Conservation (phyloP, 1,139 yeast species). For the Nakaseomyces sp. region DNA sequence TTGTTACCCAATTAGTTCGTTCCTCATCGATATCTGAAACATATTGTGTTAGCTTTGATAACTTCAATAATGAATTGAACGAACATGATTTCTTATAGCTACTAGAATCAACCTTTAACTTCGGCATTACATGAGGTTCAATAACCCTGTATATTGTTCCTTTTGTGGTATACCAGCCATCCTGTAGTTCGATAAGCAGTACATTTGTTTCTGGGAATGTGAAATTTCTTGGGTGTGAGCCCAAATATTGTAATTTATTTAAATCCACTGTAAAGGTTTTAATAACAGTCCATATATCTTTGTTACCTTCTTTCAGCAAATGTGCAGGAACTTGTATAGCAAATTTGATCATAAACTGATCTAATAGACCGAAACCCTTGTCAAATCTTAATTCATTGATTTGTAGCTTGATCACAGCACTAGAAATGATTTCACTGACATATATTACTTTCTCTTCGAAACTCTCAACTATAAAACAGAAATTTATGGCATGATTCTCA, state of each 20-base stretch:
- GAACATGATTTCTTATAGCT: conserved; percentile 15
- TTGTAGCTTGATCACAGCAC: conserved; percentile 13
- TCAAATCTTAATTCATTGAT: conserved; percentile 23
- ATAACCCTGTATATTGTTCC: background rate
- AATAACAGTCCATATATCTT: conserved; percentile 19
- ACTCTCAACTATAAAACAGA: conserved; percentile 21
- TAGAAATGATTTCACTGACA: conserved; percentile 24
- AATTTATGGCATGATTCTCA: conserved; percentile 11
- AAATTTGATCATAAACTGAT: conserved; percentile 16
- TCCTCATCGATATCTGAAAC: conserved; percentile 21
- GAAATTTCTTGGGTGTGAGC: conserved; percentile 7
- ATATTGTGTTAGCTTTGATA: conserved; percentile 26
- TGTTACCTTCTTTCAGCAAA: conserved; percentile 2
- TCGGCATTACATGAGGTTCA: conserved; percentile 1
- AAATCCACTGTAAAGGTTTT: conserved; percentile 14
- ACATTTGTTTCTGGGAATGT: conserved; percentile 7
- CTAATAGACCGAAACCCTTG: conserved; percentile 9
- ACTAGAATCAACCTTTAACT: conserved; percentile 6
- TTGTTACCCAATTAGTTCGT: conserved; percentile 7
- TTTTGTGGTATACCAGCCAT: conserved; percentile 19
- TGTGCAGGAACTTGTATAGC: conserved; percentile 18
- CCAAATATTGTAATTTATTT: conserved; percentile 12
- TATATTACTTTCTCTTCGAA: conserved; percentile 17
- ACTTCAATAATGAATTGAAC: conserved; percentile 23
- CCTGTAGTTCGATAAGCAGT: conserved; percentile 13